These are phyloP conservation scores for Artomyces pyxidatus DNA, from an alignment of 768 basidiomycete species.

Conservation along the genomic window DNA sequence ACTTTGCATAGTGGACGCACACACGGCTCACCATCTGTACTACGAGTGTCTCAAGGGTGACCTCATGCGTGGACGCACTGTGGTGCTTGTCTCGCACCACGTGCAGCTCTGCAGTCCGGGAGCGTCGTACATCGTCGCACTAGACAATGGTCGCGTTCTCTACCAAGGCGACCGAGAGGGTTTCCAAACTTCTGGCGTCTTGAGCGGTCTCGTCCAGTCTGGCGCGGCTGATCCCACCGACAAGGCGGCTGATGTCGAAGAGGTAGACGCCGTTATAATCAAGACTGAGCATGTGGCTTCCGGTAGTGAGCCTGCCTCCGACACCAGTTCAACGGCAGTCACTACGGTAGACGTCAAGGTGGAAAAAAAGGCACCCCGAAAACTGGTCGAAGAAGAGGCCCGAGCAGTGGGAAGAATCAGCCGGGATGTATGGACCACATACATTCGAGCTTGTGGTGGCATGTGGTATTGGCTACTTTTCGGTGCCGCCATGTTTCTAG, in stretches of 20 bases:
- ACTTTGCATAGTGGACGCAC: slow-evolving; percentile 58
- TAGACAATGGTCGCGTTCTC: slow-evolving; percentile 73
- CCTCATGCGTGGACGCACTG: slow-evolving; percentile 67
- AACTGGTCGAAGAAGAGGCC: slow-evolving; percentile 66
- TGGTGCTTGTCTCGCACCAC: slow-evolving; percentile 91
- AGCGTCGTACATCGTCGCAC: slow-evolving; percentile 73
- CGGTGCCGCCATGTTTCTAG: slow-evolving; percentile 25
- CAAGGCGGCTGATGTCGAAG: slow-evolving; percentile 23
- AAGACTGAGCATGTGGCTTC: slow-evolving; percentile 2
- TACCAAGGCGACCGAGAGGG: slow-evolving; percentile 60
- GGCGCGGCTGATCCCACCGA: slow-evolving; percentile 28
- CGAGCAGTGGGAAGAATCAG: slow-evolving; percentile 41
- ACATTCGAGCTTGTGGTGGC: slow-evolving; percentile 33
- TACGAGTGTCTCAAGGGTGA: slow-evolving; percentile 74
- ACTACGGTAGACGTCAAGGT: slow-evolving; percentile 21
- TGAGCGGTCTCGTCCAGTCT: slow-evolving; percentile 60
- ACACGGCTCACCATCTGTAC: slow-evolving; percentile 78
- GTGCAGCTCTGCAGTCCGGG: slow-evolving; percentile 80
- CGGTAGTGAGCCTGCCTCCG: slow-evolving; percentile 25
- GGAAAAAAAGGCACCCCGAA: slow-evolving; percentile 58
- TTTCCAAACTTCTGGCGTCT: slow-evolving; percentile 62
- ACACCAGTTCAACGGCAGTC: slow-evolving; percentile 38
- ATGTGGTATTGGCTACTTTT: slow-evolving; percentile 33
- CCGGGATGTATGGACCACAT: slow-evolving; percentile 37
- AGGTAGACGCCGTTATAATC: slow-evolving; percentile 1